Base-by-base conservation (phyloP, 257 asterid genomes). In the Capsicum rhomboideum region DNA sequence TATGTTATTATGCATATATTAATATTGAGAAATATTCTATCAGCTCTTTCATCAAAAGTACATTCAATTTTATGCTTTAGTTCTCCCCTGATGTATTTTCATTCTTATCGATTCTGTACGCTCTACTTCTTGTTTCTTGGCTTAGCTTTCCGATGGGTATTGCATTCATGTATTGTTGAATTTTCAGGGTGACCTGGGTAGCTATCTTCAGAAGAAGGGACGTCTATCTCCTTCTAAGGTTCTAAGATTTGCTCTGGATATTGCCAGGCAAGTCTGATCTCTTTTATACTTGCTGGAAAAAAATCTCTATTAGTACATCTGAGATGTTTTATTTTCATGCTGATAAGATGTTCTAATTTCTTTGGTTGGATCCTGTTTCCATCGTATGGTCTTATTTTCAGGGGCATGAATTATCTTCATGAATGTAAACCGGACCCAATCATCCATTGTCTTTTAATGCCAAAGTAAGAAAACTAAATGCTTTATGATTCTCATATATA, bases 351-450 rank as follows among this genome's bases (percentile, higher is more conserved):
- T 4, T 26, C 3, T 13, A 69, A 23, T 21, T 14, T 17, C 14
- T 6, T 23, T 46, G 75, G 31, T 28, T 52, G 20, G 17, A 10
- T 82, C 34, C n/a, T 49, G 17, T 46, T 71, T 81, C 16, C 18
- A 10, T 6, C 49, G 16, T 87, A 56, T 78, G 81, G 74, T 58
- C 78, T 29, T 75, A 69, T 46, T 84, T 80, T 84, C 93, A 97
- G 99, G 94, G 99, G 98, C 80, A 92, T 97, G 98, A 95, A 92
- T 89, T 95, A 92, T 90, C 98, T 97, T 85, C 99, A 97, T 69
- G 99, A 94, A 83, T 93, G 99, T 92, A 97, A 93, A 93, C 98
- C 98, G 13, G 94, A 93, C 68, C 98, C 99, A 54, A 85, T 97
- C 87, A 93, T 97, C 84, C 99, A 97, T 88, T 93, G 98, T 86